A percentile compares a stretch with the other conserved stretches of the same genome.
These are phyloP conservation scores for Periglandula ipomoeae DNA, from an alignment of 2,329 filamentous ascomycete species.

Conservation along the genomic window DNA sequence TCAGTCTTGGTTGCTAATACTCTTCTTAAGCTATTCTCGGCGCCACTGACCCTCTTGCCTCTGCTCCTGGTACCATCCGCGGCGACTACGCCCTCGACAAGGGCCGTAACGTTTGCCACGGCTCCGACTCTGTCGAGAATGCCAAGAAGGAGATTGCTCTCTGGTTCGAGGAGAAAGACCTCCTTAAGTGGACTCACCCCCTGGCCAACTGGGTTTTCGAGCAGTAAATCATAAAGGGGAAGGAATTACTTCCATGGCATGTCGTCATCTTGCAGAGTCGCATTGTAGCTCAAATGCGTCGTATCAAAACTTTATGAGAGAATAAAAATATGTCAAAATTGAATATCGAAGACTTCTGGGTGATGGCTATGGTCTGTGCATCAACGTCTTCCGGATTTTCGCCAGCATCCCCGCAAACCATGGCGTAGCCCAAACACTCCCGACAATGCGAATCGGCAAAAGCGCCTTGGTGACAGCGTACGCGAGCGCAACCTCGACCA, in stretches of 20 bases:
- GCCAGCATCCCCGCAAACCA: conserved; percentile 73
- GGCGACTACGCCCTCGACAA: conserved; percentile 73
- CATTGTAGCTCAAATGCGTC: neutral
- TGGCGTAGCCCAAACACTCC: conserved; percentile 82
- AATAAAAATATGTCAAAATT: neutral
- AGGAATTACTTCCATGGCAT: neutral
- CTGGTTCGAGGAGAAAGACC: conserved; percentile 90
- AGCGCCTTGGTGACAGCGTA: conserved; percentile 86
- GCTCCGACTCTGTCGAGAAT: conserved; percentile 96
- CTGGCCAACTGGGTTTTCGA: conserved; percentile 96
- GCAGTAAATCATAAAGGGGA: conserved; percentile 44
- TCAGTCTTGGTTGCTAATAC: conserved; percentile 7
- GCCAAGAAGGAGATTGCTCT: conserved; percentile 99
- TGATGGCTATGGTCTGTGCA: conserved; percentile 15
- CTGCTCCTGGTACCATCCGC: conserved; percentile 95
- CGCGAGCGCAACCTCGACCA: conserved; percentile 69
- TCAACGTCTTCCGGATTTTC: conserved; percentile 23
- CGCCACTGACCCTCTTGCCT: conserved; percentile 96
- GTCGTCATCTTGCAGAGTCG: neutral
- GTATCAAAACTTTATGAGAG: neutral
- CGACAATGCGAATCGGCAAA: conserved; percentile 64
- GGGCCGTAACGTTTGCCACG: conserved; percentile 99
- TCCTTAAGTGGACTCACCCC: conserved; percentile 75
- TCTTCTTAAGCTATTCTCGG: conserved; percentile 65
- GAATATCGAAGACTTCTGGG: neutral